A percentile compares a stretch with the other conserved stretches of the same genome.
phyloP scores from a whole-genome alignment of 225 moss, liverwort and hornwort species.

The Pleurozium schreberi region DNA sequence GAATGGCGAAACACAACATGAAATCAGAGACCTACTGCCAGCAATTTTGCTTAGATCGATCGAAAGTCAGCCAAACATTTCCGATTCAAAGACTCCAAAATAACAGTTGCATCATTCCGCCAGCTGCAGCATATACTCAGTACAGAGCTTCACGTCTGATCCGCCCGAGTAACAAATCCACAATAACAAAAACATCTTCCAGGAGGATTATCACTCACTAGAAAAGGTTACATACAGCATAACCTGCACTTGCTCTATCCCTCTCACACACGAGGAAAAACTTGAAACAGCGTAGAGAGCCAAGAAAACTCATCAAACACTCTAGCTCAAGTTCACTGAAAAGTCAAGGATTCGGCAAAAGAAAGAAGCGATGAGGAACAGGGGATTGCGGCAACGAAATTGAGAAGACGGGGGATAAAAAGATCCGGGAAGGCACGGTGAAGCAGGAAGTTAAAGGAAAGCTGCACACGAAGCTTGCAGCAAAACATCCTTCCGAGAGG shows the following conservation, averaged over 20 bases:
- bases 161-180: neutral
- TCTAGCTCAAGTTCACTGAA: neutral
- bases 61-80: neutral
- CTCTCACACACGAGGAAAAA: neutral
- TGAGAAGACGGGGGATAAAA: neutral
- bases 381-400: neutral
- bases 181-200: neutral
- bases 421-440: neutral
- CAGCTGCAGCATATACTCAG: neutral
- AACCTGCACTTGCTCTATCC: neutral
- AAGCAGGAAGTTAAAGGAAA: neutral
- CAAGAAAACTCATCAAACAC: neutral
- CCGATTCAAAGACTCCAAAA: neutral
- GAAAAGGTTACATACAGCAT: neutral
- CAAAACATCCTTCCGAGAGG: neutral
- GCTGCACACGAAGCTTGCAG: neutral
- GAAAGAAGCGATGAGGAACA: neutral
- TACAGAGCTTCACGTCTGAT: neutral
- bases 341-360: neutral
- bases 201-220: neutral
- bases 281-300: neutral
- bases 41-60: neutral
- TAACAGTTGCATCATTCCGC: neutral
- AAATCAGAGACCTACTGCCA: neutral
- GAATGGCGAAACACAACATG: neutral